Conservation (phyloP, 371 early-diverging fungal species). For the Saksenaea vasiformis region DNA sequence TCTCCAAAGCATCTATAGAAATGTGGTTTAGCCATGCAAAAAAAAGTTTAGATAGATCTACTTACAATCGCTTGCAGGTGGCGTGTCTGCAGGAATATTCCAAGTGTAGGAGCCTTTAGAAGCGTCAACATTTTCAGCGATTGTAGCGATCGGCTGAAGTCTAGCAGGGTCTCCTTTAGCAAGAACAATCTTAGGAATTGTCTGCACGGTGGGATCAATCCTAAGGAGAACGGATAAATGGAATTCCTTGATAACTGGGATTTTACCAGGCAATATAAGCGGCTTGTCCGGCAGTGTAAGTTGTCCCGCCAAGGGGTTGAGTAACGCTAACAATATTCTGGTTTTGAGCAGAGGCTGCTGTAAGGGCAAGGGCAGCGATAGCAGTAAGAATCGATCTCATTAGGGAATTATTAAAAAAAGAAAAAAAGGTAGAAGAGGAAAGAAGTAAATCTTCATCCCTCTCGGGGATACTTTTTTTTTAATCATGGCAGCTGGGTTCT, state of each 20-base stretch:
- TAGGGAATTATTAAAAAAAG: background rate
- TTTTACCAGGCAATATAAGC: slow-evolving; percentile 26
- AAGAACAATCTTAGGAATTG: slow-evolving; percentile 43
- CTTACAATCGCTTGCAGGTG: slow-evolving; percentile 49
- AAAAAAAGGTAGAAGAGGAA: background rate
- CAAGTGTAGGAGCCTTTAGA: slow-evolving; percentile 31
- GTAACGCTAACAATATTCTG: slow-evolving; percentile 35
- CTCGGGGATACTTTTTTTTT: background rate
- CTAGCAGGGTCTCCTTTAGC: slow-evolving; percentile 23
- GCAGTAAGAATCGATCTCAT: slow-evolving; percentile 36
- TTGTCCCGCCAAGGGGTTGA: slow-evolving; percentile 34
- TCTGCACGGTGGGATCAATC: slow-evolving; percentile 27
- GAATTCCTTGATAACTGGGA: background rate
- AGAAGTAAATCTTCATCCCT: background rate
- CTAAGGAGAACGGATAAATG: background rate
- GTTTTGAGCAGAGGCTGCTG: slow-evolving; percentile 32
- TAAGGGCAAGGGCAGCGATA: slow-evolving; percentile 35
- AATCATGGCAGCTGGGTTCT: background rate
- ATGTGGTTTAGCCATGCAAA: slow-evolving; percentile 19
- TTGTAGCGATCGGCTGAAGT: slow-evolving; percentile 19
- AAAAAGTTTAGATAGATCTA: slow-evolving; percentile 11
- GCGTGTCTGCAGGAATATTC: slow-evolving; percentile 33
- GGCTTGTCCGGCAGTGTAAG: slow-evolving; percentile 35
- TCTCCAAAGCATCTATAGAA: slow-evolving; percentile 33
- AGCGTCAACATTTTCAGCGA: slow-evolving; percentile 39